Evolutionary conservation across 139 green algal species (phyloP).

Genomic region (Choricystis sp.): DNA sequence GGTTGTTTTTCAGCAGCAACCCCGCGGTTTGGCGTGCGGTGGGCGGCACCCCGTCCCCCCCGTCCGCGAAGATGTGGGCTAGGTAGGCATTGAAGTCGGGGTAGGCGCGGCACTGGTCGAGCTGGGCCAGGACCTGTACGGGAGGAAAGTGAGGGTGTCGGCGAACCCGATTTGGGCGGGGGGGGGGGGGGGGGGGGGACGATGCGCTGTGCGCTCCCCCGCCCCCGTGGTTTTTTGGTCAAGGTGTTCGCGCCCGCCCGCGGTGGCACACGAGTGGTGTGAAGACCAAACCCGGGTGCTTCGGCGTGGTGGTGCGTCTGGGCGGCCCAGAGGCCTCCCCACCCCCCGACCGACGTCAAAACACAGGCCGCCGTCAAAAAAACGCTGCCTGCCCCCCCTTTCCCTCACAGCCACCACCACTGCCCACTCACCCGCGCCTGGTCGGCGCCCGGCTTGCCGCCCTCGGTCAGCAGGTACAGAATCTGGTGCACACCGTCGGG

Average conservation of each 20-base stretch:
- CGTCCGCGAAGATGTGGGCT: constrained; percentile 64
- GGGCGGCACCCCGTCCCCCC: no score
- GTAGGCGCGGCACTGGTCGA: constrained; percentile 52
- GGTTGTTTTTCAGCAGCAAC: constrained; percentile 91
- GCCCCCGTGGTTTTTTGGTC: no score
- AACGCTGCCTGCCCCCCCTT: no score
- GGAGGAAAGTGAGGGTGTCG: no score
- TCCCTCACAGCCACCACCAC: no score
- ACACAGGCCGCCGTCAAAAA: no score
- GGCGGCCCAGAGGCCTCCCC: no score
- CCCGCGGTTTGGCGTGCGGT: constrained; percentile 82
- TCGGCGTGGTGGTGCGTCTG: not conserved
- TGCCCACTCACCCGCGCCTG: constrained; percentile 40
- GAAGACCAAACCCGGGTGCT: not conserved
- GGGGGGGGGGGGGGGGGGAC: not conserved
- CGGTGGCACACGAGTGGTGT: no score
- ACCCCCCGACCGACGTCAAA: no score
- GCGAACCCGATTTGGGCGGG: constrained; percentile 1
- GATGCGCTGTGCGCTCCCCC: no score
- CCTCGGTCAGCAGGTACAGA: constrained; percentile 49
- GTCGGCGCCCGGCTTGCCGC: constrained; percentile 62
- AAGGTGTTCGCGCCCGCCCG: no score
- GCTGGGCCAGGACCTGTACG: constrained; percentile 61
- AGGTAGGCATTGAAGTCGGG: constrained; percentile 96
- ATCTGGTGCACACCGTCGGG: constrained; percentile 55